Conservation (phyloP, 2,329 filamentous ascomycete species). For the Cladosporium sp. region DNA sequence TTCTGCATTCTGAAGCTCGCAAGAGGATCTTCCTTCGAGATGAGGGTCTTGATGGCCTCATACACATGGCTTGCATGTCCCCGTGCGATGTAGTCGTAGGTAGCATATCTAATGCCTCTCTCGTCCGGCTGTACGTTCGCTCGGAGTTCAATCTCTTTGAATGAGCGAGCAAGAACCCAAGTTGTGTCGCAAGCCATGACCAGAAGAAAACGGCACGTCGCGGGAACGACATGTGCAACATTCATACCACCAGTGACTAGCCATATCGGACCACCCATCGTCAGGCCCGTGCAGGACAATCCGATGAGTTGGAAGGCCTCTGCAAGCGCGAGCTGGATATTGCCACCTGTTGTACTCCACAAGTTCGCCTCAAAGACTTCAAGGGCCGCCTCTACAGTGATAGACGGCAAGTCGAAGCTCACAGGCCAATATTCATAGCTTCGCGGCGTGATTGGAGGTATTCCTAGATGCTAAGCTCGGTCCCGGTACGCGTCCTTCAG, state of each 20-base stretch:
- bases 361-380: slow-evolving; percentile 21
- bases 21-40: slow-evolving; percentile 18
- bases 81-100: slow-evolving; percentile 18
- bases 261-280: slow-evolving; percentile 26
- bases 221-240: slow-evolving; percentile 25
- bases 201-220: slow-evolving; percentile 31
- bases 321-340: slow-evolving; percentile 17
- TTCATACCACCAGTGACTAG: slow-evolving; percentile 23
- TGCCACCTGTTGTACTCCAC: slow-evolving; percentile 18
- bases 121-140: slow-evolving; percentile 18
- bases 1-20: slow-evolving; percentile 14
- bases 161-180: slow-evolving; percentile 29
- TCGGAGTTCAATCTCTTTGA: slow-evolving; percentile 23
- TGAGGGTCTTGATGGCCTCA: slow-evolving; percentile 17
- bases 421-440: slow-evolving; percentile 5
- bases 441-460: neutral
- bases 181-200: slow-evolving; percentile 33
- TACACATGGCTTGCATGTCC: slow-evolving; percentile 21
- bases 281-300: slow-evolving; percentile 22
- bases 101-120: slow-evolving; percentile 19
- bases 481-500: neutral
- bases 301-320: slow-evolving; percentile 20
- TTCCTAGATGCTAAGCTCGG: neutral
- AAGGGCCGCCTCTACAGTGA: slow-evolving; percentile 18
- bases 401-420: slow-evolving; percentile 22